A percentile compares a stretch with the other conserved stretches of the same genome.
phyloP scores from a whole-genome alignment of 345 rosid species.

The sweet orange (Citrus sinensis) region DNA sequence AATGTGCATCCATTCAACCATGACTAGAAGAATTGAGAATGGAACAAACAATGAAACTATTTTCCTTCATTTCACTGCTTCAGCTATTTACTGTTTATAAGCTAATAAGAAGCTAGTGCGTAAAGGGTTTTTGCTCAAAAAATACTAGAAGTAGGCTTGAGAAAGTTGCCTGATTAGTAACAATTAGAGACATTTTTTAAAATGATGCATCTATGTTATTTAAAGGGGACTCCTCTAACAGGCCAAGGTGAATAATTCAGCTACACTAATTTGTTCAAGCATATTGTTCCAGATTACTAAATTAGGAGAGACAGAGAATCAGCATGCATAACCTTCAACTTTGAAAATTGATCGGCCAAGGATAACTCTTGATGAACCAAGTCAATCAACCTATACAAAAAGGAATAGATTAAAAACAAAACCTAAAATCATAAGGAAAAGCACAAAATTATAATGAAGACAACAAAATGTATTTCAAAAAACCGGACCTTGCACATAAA shows the following conservation, averaged over 20 bases:
- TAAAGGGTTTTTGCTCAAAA: neutral
- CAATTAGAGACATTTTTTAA: neutral
- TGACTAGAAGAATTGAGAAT: neutral
- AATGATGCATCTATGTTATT: neutral
- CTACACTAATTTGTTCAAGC: neutral
- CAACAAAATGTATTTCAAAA: neutral
- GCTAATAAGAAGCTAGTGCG: neutral
- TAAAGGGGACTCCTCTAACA: neutral
- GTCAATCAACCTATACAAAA: slow-evolving; percentile 71
- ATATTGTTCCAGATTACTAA: neutral
- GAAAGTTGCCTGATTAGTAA: neutral
- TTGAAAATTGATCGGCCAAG: slow-evolving; percentile 83
- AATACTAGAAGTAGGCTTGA: neutral
- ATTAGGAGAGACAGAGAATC: neutral
- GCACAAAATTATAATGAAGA: neutral
- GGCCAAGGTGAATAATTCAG: neutral
- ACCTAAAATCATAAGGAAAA: neutral
- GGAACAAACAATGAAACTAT: neutral
- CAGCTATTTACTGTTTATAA: neutral
- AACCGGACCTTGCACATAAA: neutral
- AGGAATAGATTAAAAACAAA: slow-evolving; percentile 2
- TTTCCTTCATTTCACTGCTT: neutral
- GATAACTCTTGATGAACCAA: slow-evolving; percentile 85
- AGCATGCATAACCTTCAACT: slow-evolving; percentile 58
- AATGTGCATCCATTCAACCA: neutral